Conservation (phyloP, 1,284 basidiomycete genomes). For the Rhodotorula sp. region DNA sequence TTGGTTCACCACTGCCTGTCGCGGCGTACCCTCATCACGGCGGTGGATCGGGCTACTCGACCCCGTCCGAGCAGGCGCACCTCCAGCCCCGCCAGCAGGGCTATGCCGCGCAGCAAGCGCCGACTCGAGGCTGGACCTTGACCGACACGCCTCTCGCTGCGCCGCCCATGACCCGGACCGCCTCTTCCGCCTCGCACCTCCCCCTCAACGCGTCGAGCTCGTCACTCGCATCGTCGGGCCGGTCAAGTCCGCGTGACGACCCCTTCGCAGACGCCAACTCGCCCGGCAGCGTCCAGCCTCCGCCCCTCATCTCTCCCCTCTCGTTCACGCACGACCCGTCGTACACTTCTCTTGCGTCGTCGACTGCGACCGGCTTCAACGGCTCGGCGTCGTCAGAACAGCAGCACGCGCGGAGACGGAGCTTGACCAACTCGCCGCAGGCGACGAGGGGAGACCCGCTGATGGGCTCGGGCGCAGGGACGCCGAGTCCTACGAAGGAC, state of each 20-base stretch:
- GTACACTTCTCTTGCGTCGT: conserved; percentile 4
- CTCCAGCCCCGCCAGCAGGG: not conserved
- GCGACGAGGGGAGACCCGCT: not conserved
- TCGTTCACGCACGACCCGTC: not conserved
- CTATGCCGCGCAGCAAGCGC: not conserved
- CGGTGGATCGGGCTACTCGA: conserved; percentile 25
- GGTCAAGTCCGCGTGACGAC: not conserved
- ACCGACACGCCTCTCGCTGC: conserved; percentile 22
- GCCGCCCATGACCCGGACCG: conserved; percentile 8
- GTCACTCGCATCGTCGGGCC: conserved; percentile 9
- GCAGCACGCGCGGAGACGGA: conserved; percentile 10
- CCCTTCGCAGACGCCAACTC: conserved; percentile 10
- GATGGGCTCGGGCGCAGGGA: not conserved
- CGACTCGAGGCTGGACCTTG: conserved; percentile 27
- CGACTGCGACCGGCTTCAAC: not conserved
- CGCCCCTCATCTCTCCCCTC: conserved; percentile 9
- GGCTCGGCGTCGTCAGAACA: not conserved
- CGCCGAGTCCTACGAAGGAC: conserved; percentile 7
- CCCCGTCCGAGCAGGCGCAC: conserved; percentile 18
- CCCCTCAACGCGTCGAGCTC: conserved; percentile 11
- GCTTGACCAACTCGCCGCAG: conserved; percentile 5
- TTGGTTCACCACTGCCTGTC: not conserved
- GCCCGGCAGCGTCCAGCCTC: not conserved
- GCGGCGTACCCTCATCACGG: not conserved
- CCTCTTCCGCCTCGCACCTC: conserved; percentile 20